Conservation (phyloP, 495 filamentous ascomycete species). For the Chaetomidium leptoderma region DNA sequence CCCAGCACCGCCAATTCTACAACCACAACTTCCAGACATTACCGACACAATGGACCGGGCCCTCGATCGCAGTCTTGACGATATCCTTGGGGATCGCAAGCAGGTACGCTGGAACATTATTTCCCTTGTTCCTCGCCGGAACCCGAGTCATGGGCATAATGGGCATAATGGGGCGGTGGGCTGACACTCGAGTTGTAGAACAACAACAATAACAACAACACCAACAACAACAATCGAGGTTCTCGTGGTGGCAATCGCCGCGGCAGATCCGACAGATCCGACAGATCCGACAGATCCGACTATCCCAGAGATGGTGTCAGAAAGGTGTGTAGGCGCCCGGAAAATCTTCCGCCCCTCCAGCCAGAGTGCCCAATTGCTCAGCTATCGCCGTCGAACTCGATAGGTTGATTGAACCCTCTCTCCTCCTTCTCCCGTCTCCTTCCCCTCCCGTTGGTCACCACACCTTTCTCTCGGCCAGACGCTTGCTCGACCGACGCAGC, state of each 20-base stretch:
- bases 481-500: conserved; percentile 27
- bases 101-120: conserved; percentile 39
- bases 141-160: too few species aligned
- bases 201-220: conserved; percentile 24
- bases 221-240: too few species aligned
- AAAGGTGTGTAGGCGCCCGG: conserved; percentile 56
- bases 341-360: not conserved
- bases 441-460: conserved; percentile 9
- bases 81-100: conserved; percentile 77
- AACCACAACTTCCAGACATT: not conserved
- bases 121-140: not conserved
- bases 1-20: not conserved
- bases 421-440: conserved; percentile 22
- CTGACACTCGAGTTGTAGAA: conserved; percentile 20
- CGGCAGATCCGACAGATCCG: conserved; percentile 59
- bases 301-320: conserved; percentile 73
- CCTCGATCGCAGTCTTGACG: conserved; percentile 78
- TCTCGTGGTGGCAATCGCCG: conserved; percentile 40
- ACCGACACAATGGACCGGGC: conserved; percentile 18
- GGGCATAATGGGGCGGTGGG: not conserved
- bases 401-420: conserved; percentile 36
- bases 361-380: conserved; percentile 9
- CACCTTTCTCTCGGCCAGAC: conserved; percentile 22
- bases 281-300: conserved; percentile 59
- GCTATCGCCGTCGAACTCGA: not conserved